Conservation (phyloP, 768 basidiomycete genomes). For the Hygrophorus russula region DNA sequence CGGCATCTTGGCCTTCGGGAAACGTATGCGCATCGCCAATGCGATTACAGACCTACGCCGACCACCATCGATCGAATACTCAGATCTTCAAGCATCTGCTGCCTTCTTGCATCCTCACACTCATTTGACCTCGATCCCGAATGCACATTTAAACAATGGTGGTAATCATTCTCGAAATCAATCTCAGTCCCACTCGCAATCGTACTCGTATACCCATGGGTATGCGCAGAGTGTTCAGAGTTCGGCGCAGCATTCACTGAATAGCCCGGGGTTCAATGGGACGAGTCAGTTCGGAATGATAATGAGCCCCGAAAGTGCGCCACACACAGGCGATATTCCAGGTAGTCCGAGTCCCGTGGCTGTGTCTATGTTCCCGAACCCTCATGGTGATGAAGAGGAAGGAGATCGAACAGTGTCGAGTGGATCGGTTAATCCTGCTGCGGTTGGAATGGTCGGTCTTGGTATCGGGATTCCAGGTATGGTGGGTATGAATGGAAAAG, state of each 20-base stretch:
- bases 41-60: constrained; percentile 82
- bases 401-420: not conserved
- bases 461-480: constrained; percentile 13
- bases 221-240: constrained; percentile 20
- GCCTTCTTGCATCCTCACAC: constrained; percentile 16
- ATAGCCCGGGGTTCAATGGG: constrained; percentile 19
- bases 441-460: constrained; percentile 4
- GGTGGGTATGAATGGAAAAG: constrained; percentile 7
- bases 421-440: not conserved
- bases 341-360: constrained; percentile 2
- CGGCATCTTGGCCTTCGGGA: constrained; percentile 89
- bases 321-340: constrained; percentile 9
- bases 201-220: constrained; percentile 10
- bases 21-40: constrained; percentile 86
- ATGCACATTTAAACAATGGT: not conserved
- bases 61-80: constrained; percentile 51
- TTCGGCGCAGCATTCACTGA: constrained; percentile 33
- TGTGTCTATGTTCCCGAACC: not conserved
- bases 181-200: constrained; percentile 29
- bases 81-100: constrained; percentile 26
- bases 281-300: constrained; percentile 7
- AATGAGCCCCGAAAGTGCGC: constrained; percentile 18
- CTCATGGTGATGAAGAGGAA: not conserved
- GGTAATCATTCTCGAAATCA: constrained; percentile 26
- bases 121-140: constrained; percentile 18